Evolutionary conservation across 768 basidiomycete species (phyloP).

Genomic region (Amanita fuliginea): DNA sequence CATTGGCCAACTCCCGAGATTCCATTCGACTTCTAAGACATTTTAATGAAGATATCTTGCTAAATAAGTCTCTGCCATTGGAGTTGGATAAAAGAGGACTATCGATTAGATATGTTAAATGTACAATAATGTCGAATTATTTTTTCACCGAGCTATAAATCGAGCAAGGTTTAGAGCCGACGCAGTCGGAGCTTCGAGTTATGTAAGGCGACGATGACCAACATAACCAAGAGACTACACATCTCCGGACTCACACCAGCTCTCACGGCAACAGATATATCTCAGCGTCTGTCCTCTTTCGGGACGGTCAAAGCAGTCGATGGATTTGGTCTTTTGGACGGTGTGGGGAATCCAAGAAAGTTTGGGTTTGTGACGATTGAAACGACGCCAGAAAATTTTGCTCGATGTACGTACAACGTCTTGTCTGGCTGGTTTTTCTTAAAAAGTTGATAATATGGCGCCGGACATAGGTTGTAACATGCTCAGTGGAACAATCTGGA

Average conservation of each 20-base stretch:
- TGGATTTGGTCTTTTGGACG: constrained; percentile 57
- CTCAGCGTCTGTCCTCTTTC: constrained; percentile 47
- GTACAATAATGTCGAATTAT: no score
- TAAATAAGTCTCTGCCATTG: no score
- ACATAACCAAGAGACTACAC: constrained; percentile 52
- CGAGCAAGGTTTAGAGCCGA: no score
- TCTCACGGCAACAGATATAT: constrained; percentile 47
- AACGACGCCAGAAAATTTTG: constrained; percentile 44
- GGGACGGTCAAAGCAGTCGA: constrained; percentile 61
- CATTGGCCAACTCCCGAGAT: no score
- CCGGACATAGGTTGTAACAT: constrained; percentile 48
- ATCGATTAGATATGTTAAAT: no score
- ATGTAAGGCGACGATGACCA: not conserved
- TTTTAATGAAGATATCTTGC: no score
- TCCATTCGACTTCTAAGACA: no score
- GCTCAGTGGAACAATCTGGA: constrained; percentile 78
- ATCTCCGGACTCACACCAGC: constrained; percentile 67
- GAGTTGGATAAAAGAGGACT: no score
- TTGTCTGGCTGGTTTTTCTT: not conserved
- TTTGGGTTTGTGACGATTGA: constrained; percentile 71
- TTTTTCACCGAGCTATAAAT: no score
- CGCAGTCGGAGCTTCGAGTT: no score
- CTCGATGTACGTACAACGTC: constrained; percentile 42
- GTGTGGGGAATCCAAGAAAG: constrained; percentile 52
- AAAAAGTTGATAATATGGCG: not conserved